phyloP scores from a whole-genome alignment of 345 rosid genomes.

The Barbarea vulgaris region DNA sequence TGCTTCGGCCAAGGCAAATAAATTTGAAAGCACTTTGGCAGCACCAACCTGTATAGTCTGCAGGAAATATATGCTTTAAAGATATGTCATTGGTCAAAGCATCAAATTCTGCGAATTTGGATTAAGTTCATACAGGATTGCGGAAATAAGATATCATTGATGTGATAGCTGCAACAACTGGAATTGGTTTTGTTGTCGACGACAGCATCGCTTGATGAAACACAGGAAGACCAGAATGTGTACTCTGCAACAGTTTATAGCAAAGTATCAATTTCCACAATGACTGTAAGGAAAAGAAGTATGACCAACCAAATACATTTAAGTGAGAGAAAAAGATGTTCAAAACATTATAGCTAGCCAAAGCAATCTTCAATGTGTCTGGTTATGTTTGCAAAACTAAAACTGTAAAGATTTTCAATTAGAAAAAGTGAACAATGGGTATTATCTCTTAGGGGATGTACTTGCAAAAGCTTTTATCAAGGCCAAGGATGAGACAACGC shows the following conservation, averaged over 20 bases:
- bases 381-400: constrained; percentile 2
- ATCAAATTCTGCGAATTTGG: constrained; percentile 13
- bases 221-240: constrained; percentile 52
- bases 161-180: constrained; percentile 71
- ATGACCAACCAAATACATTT: constrained; percentile 19
- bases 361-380: background rate
- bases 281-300: constrained; percentile 7
- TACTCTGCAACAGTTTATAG: constrained; percentile 57
- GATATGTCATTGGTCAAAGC: constrained; percentile 20
- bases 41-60: constrained; percentile 78
- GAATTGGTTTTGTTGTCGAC: constrained; percentile 64
- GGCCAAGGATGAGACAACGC: constrained; percentile 6
- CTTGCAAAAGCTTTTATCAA: constrained; percentile 18
- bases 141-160: constrained; percentile 76
- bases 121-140: constrained; percentile 58
- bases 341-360: background rate
- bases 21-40: constrained; percentile 58
- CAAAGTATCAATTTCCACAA: constrained; percentile 28
- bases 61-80: constrained; percentile 28
- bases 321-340: constrained; percentile 8
- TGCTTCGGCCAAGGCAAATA: constrained; percentile 58
- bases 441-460: background rate
- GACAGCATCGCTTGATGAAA: constrained; percentile 83
- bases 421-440: background rate
- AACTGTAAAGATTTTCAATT: background rate